Base-by-base conservation (phyloP, 139 green algal genomes). In the Axilococcus clingmanii region DNA sequence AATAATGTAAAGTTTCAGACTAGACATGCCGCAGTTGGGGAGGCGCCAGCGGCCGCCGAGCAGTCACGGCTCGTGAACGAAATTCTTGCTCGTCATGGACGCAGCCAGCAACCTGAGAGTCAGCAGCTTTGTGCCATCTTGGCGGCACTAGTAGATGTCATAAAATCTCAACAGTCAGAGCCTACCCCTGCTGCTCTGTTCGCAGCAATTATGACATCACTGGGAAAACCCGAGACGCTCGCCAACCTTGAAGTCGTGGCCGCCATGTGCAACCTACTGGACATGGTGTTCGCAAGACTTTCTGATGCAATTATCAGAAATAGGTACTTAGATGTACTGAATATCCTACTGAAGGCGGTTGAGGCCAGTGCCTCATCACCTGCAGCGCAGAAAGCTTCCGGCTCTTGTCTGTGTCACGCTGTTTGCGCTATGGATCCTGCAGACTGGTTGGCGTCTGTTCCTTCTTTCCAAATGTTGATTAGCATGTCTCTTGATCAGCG, bases 101-200 rank as follows among this genome's bases (percentile, higher is more conserved):
- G 75, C 34, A 76, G 53, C 4, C 61, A 43, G 3, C 83, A 92
- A 74, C 75, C 80, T 1, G 77, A 89, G 47, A 72, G 51, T 17
- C 50, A 75, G 46, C 75, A 90, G 40, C 46, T 94, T 7, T 52
- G 78, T 8, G 77, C 75, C 0, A 79, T 90, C 8, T 41, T 87
- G 28, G 17, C 41, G 2, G 74, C 82, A 1, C 52, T 93, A 24
- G 38, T 66, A 16, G 77, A 91, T 14, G 79, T 89, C 5, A 52
- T 94, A 1, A 15, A 34, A 3, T 61, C 52, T 2, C 48, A 88
- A 42, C 59, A 66, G 0, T 55, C 93, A 53, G n/a, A 73, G 30
- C 61, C 69, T 0, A 83, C 68, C 0, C 80, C 86, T 9, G 87
- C 76, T 11, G 76, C 77, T 25, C 55, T 88, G 9, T 94, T 93